A percentile compares a stretch with the other conserved stretches of the same genome.
Conservation (phyloP, 345 rosid species). For the Erysimum cheiranthoides region DNA sequence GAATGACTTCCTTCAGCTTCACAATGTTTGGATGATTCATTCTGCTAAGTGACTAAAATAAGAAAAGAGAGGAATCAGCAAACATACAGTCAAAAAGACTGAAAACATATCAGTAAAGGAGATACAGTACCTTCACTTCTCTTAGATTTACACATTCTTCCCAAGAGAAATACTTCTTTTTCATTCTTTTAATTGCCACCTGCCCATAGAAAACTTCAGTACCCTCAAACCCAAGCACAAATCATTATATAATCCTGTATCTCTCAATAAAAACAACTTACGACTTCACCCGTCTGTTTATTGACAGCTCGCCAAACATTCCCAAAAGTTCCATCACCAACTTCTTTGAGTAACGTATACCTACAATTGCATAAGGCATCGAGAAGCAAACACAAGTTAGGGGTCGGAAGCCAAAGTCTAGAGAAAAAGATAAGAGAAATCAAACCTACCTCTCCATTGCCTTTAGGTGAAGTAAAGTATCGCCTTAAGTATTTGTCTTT, state of each 20-base stretch:
- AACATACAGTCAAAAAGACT: neutral
- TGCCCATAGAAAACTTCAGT: constrained; percentile 40
- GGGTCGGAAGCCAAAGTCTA: neutral
- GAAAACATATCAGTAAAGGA: constrained; percentile 10
- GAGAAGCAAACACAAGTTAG: constrained; percentile 7
- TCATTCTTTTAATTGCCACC: constrained; percentile 99
- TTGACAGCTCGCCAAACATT: constrained; percentile 86
- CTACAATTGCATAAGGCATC: constrained; percentile 46
- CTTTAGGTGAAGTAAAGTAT: constrained; percentile 49
- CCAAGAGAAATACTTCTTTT: constrained; percentile 93
- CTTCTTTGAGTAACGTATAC: constrained; percentile 86
- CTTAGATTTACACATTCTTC: constrained; percentile 91
- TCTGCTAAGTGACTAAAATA: constrained; percentile 71
- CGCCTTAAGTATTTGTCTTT: constrained; percentile 55
- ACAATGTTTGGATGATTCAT: constrained; percentile 96
- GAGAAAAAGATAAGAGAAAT: constrained; percentile 11
- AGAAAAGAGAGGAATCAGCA: constrained; percentile 20
- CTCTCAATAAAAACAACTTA: constrained; percentile 47
- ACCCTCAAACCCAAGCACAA: constrained; percentile 10
- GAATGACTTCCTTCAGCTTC: constrained; percentile 95
- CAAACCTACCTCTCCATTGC: constrained; percentile 82
- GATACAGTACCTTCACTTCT: constrained; percentile 83
- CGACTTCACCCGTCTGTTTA: constrained; percentile 89
- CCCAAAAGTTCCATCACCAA: constrained; percentile 98
- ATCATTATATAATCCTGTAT: neutral